Base-by-base conservation (phyloP, 441 rosid genomes). In the Omphalea diandra region DNA sequence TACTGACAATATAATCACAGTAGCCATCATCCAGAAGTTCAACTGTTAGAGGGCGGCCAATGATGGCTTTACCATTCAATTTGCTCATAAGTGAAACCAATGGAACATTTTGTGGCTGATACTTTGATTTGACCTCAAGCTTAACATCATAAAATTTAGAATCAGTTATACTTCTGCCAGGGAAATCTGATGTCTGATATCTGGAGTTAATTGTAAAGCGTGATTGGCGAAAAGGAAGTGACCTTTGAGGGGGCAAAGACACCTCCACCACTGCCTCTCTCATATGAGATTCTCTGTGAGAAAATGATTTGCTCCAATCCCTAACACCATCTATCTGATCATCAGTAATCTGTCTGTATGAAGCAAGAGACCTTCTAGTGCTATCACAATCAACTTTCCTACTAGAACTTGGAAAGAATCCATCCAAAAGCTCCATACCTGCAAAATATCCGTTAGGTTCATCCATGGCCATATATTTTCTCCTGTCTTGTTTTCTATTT, bases 41-140 rank as follows among this genome's bases (percentile, higher is more conserved):
- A 17, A 96, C 86, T 0, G 86, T 73, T 59, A 96, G 68, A 74
- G 97, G 98, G 69, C 88, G 97, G 33, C 99, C 99, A 46, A 90
- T 73, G 69, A 96, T 91, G 75, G 98, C 93, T 84, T 87, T 85
- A 32, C 97, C 90, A 73, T 87, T 86, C 81, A 85, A 70, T 81
- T 86, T 84, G 79, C 98, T 93, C 93, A 84, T 87, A 11, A 91
- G 93, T 46, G 99, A 96, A 65, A 96, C 91, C 75, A 96, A 64
- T 0, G 98, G 98, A 75, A 93, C 99, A 75, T 87, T 85, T 24
- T 78, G 85, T 29, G 90, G 94, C 77, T 75, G 82, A 73, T 83
- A 86, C 80, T 81, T 81, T 50, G 88, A 87, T 79, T 93, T 87
- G 68, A 91, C 99, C 81, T 87, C 93, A 40, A 96, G 85, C 74